Evolutionary conservation across 108 stramenopile genomes (phyloP).

Genomic region (Bacterosira constricta): DNA sequence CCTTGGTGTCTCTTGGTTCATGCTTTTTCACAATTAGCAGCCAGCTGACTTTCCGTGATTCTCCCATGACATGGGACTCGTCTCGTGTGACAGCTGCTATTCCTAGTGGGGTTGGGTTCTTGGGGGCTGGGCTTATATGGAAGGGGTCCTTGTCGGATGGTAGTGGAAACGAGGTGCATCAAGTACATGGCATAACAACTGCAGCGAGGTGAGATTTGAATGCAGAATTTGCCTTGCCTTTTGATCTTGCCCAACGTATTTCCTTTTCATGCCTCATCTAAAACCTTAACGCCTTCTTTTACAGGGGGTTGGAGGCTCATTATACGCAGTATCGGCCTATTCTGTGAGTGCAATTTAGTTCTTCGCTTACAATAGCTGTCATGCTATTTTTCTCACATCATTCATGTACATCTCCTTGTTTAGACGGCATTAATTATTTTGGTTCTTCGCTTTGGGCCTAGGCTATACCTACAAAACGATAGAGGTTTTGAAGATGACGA

Average conservation of each 20-base stretch:
- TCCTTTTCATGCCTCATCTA: no score
- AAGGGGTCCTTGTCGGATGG: slow-evolving; percentile 38
- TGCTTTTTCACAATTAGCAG: slow-evolving; percentile 86
- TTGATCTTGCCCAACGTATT: no score
- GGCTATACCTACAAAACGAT: slow-evolving; percentile 25
- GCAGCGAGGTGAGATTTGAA: slow-evolving; percentile 42
- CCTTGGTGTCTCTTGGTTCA: slow-evolving; percentile 80
- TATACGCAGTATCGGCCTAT: slow-evolving; percentile 41
- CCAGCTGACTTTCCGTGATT: slow-evolving; percentile 73
- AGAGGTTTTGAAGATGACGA: slow-evolving; percentile 21
- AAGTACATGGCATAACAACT: slow-evolving; percentile 56
- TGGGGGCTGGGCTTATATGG: slow-evolving; percentile 54
- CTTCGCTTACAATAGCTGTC: no score
- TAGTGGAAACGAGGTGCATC: slow-evolving; percentile 21
- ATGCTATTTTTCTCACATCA: background rate
- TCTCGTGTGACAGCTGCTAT: slow-evolving; percentile 48
- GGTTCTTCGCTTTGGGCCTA: slow-evolving; percentile 24
- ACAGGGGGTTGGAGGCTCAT: slow-evolving; percentile 47
- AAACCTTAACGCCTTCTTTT: no score
- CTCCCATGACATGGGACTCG: slow-evolving; percentile 82
- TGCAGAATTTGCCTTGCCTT: slow-evolving; percentile 28
- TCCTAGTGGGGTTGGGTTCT: slow-evolving; percentile 54
- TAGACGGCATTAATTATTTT: slow-evolving; percentile 21
- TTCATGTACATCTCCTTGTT: background rate
- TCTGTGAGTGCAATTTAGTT: slow-evolving; percentile 23